A percentile compares a stretch with the other conserved stretches of the same genome.
These are phyloP conservation scores for Panicum miliaceum DNA, from an alignment of 176 grass and related monocot species.

Conservation along the genomic window DNA sequence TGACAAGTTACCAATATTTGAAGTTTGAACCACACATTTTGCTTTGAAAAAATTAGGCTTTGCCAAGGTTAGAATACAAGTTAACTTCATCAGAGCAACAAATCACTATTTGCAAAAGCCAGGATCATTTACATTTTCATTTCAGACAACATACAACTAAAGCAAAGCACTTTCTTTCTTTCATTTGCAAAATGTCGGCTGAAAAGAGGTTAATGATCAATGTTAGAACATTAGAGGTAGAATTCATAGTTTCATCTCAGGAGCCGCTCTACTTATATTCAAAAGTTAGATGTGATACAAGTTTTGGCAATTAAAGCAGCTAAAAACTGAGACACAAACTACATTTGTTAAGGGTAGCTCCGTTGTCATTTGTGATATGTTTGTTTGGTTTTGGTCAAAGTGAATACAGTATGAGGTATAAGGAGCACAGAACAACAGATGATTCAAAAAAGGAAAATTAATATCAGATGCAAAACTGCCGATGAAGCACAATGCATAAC, in stretches of 20 bases:
- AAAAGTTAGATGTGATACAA: background rate
- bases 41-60: background rate
- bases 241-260: background rate
- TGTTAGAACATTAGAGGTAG: background rate
- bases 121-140: background rate
- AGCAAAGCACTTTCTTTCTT: background rate
- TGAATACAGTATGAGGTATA: background rate
- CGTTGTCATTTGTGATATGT: background rate
- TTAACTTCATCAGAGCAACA: background rate
- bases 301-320: background rate
- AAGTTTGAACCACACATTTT: background rate
- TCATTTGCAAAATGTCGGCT: constrained; percentile 1
- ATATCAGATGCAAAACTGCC: background rate
- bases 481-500: background rate
- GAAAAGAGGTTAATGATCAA: background rate
- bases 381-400: background rate
- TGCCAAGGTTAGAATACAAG: background rate
- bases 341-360: background rate
- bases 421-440: background rate
- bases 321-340: background rate
- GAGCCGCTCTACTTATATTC: background rate
- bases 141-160: background rate
- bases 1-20: background rate
- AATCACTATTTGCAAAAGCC: background rate
- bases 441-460: constrained; percentile 19